Evolutionary conservation across 345 rosid species (phyloP).

Genomic region (Acer yangbiense): DNA sequence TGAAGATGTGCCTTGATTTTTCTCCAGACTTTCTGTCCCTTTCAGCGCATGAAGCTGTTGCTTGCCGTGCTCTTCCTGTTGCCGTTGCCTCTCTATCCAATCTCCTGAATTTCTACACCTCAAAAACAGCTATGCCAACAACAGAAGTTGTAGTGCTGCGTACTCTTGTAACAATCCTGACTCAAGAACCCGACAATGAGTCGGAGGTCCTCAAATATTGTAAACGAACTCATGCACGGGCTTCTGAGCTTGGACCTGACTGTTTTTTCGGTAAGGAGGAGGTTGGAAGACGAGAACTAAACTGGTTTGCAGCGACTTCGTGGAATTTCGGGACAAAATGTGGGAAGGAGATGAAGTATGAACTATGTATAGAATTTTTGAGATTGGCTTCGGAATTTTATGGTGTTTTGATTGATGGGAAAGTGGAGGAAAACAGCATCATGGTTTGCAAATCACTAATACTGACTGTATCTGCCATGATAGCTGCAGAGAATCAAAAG

Average conservation of each 20-base stretch:
- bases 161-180: conserved; percentile 67
- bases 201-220: conserved; percentile 60
- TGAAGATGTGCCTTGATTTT: conserved; percentile 77
- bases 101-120: conserved; percentile 60
- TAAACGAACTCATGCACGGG: conserved; percentile 54
- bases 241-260: conserved; percentile 68
- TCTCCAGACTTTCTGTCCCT: conserved; percentile 82
- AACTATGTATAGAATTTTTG: conserved; percentile 63
- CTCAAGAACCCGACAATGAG: conserved; percentile 58
- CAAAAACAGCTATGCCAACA: conserved; percentile 67
- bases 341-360: conserved; percentile 73
- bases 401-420: conserved; percentile 41
- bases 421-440: conserved; percentile 49
- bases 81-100: conserved; percentile 79
- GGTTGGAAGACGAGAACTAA: conserved; percentile 70
- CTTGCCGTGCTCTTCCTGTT: conserved; percentile 73
- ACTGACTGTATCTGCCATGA: conserved; percentile 68
- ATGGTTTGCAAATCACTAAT: conserved; percentile 72
- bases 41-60: conserved; percentile 95
- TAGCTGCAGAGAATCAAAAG: conserved; percentile 70
- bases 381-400: conserved; percentile 68
- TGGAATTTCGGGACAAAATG: conserved; percentile 84
- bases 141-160: conserved; percentile 85
- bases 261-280: conserved; percentile 81
- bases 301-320: conserved; percentile 84